phyloP scores from a whole-genome alignment of 805 yeast genomes.

The Lachancea sp. region DNA sequence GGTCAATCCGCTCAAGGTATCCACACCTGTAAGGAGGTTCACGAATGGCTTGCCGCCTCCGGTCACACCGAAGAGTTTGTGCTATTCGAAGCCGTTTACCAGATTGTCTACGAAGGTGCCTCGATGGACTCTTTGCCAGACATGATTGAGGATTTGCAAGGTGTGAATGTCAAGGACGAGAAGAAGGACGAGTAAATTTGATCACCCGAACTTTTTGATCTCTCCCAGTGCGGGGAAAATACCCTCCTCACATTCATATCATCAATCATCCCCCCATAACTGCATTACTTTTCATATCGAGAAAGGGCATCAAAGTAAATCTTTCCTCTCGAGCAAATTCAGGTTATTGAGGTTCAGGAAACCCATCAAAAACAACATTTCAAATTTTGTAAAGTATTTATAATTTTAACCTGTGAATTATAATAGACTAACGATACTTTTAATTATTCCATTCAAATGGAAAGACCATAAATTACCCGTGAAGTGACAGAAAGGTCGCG shows the following conservation, averaged over 20 bases:
- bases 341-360: slow-evolving; percentile 2
- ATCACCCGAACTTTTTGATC: too few relatives aligned
- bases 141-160: slow-evolving; percentile 46
- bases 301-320: background rate
- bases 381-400: slow-evolving; percentile 1
- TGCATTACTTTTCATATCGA: background rate
- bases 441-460: too few relatives aligned
- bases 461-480: too few relatives aligned
- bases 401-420: background rate
- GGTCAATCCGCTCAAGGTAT: slow-evolving; percentile 98
- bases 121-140: slow-evolving; percentile 71
- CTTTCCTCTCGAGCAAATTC: background rate
- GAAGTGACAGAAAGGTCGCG: too few relatives aligned
- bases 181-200: slow-evolving; percentile 1
- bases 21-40: slow-evolving; percentile 84
- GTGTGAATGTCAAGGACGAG: slow-evolving; percentile 11
- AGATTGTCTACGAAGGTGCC: slow-evolving; percentile 69
- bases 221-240: too few relatives aligned
- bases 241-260: too few relatives aligned
- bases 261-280: too few relatives aligned
- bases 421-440: too few relatives aligned
- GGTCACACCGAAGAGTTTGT: slow-evolving; percentile 66
- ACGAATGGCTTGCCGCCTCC: slow-evolving; percentile 57
- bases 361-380: background rate
- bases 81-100: slow-evolving; percentile 58